phyloP scores from a whole-genome alignment of 805 yeast genomes.

The Monosporozyma servazzii region DNA sequence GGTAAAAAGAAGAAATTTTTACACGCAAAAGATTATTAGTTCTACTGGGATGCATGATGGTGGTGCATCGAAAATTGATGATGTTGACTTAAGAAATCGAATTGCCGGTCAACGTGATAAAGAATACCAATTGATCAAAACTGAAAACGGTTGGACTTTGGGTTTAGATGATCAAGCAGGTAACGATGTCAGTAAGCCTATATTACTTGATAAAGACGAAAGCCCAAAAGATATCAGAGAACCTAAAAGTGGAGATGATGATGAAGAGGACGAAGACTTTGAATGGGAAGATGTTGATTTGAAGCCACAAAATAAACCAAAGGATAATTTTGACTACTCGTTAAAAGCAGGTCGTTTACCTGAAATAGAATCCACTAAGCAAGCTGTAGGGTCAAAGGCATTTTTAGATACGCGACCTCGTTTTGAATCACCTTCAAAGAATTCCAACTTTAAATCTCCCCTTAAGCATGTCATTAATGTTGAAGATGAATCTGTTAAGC shows the following conservation, averaged over 20 bases:
- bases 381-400: constrained; percentile 21
- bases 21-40: constrained; percentile 79
- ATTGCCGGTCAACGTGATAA: constrained; percentile 78
- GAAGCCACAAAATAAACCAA: constrained; percentile 17
- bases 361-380: constrained; percentile 12
- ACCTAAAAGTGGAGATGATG: constrained; percentile 19
- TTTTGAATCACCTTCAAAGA: constrained; percentile 16
- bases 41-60: constrained; percentile 69
- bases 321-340: constrained; percentile 31
- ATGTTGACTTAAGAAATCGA: constrained; percentile 31
- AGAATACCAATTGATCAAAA: constrained; percentile 64
- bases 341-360: constrained; percentile 36
- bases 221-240: constrained; percentile 16
- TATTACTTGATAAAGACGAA: constrained; percentile 34
- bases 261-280: constrained; percentile 33
- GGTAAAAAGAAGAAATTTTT: constrained; percentile 84
- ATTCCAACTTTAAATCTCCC: neutral
- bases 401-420: constrained; percentile 24
- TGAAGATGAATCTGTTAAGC: constrained; percentile 4
- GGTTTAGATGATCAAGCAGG: constrained; percentile 44
- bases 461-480: neutral
- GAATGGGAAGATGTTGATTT: constrained; percentile 68
- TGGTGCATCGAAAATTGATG: constrained; percentile 30
- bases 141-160: constrained; percentile 77
- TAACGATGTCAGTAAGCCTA: constrained; percentile 37